phyloP scores from a whole-genome alignment of 1,284 basidiomycete species.

The Meripilus lineatus region DNA sequence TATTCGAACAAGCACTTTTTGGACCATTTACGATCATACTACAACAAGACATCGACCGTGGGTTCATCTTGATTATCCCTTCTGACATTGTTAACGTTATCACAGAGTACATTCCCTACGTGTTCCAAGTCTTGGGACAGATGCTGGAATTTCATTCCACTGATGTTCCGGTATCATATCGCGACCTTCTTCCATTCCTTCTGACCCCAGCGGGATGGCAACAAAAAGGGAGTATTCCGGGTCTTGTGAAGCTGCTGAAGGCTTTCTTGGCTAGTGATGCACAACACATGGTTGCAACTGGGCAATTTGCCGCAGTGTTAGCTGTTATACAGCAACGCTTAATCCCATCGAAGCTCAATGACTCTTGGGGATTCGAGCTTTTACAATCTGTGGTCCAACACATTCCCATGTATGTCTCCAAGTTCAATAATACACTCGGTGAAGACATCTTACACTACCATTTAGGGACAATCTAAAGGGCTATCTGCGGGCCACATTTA shows the following conservation, averaged over 20 bases:
- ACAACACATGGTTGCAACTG: conserved; percentile 61
- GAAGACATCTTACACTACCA: too few species aligned
- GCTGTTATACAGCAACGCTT: conserved; percentile 91
- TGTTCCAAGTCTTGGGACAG: conserved; percentile 95
- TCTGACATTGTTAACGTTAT: background rate
- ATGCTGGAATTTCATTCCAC: conserved; percentile 83
- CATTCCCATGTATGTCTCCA: conserved; percentile 70
- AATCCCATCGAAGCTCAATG: conserved; percentile 85
- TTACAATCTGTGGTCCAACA: conserved; percentile 74
- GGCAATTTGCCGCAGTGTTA: conserved; percentile 77
- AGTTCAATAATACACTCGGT: too few species aligned
- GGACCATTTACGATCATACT: conserved; percentile 87
- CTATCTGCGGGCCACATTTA: conserved; percentile 76
- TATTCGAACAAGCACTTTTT: conserved; percentile 83
- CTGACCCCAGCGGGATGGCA: conserved; percentile 90
- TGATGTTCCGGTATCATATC: conserved; percentile 75
- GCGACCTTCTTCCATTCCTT: conserved; percentile 76
- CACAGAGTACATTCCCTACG: conserved; percentile 93
- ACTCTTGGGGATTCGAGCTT: conserved; percentile 89
- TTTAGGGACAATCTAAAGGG: conserved; percentile 64
- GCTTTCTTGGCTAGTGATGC: conserved; percentile 81
- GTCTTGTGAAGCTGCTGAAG: conserved; percentile 84
- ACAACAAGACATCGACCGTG: conserved; percentile 89
- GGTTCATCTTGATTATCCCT: conserved; percentile 21
- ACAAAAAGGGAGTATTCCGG: conserved; percentile 94